Evolutionary conservation across 2,329 filamentous ascomycete genomes (phyloP), one percentile per base, ranked within the genome.

Genomic region (Aaosphaeria arxii): DNA sequence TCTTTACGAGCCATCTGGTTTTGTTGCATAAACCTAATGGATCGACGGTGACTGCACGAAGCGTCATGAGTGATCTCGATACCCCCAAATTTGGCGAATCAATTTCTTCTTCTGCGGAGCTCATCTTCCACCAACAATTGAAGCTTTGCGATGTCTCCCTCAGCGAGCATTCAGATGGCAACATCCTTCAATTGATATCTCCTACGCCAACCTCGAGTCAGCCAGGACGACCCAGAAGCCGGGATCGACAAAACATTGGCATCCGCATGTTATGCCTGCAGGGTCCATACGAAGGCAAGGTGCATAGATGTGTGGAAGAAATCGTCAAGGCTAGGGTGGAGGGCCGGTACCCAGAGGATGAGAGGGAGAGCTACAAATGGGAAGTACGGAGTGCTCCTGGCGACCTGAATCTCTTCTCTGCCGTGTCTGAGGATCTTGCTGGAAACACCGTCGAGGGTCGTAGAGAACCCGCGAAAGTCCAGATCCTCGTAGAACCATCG

Each of bases 271-370:
- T 95, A 62, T 71, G 87, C 38, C 78, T 95, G 1, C 82, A 86
- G 44, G 88, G 89, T 45, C 73, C 81, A 6, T 92, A 92, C 59
- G 88, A 95, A 63, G 85, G 85, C 29, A 91, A 86, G 66, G 89
- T 87, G 1, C 75, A 78, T 13, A 88, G 86, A 51, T 85, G 89
- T 71, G 84, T 84, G 30, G 92, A 97, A 70, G 94, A 97, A 55
- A 78, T 96, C 9, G 83, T 85, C 42, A 95, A 92, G 71, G 91
- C 91, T 6, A 84, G 86, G 54, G 84, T 96, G 11, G 92, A 96
- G 70, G 87, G 85, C 5, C 83, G 91, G 7, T 96, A 95, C 61
- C 75, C 88, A 0, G 91, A 96, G 65, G 69, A 76, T n/a, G 89
- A 96, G 72, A 83, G 91, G 49, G 90, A 96, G 67, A 82, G 86